Conservation (phyloP, 1,139 yeast genomes). For the Blastobotrys serpentis region DNA sequence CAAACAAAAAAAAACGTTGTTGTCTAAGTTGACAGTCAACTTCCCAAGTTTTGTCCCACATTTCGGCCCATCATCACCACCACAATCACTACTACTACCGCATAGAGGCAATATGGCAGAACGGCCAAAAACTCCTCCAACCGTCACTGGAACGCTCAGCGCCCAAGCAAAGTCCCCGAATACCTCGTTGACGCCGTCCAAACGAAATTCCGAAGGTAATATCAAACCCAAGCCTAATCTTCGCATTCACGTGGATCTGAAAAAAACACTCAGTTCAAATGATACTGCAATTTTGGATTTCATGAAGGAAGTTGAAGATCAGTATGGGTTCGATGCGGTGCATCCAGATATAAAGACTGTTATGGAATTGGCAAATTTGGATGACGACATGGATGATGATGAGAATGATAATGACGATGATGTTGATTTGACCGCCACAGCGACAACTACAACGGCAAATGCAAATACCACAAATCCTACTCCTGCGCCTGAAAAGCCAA, state of each 20-base stretch:
- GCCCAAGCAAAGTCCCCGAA: background rate
- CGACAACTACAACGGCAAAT: constrained; percentile 9
- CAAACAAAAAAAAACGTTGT: too few relatives aligned
- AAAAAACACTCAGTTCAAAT: constrained; percentile 1
- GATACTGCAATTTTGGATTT: constrained; percentile 68
- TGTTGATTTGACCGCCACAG: constrained; percentile 35
- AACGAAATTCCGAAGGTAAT: constrained; percentile 5
- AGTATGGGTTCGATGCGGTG: constrained; percentile 74
- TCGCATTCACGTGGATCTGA: constrained; percentile 9
- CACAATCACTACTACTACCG: too few relatives aligned
- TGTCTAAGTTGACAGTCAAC: too few relatives aligned
- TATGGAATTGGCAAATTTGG: constrained; percentile 60
- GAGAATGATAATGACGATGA: constrained; percentile 50
- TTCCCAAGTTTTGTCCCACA: too few relatives aligned
- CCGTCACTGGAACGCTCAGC: background rate
- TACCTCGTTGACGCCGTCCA: constrained; percentile 8
- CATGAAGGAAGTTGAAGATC: constrained; percentile 75
- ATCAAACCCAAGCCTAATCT: constrained; percentile 5
- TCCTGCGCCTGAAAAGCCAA: constrained; percentile 38
- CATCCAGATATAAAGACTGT: constrained; percentile 62
- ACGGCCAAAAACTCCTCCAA: constrained; percentile 7
- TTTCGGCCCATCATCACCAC: too few relatives aligned
- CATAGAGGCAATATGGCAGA: too few relatives aligned
- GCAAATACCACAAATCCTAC: background rate
- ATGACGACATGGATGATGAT: constrained; percentile 56